Evolutionary conservation across 73 alveolate genomes (phyloP), one percentile per base, ranked within the genome.

Genomic region (Paramecium pentaurelia): DNA sequence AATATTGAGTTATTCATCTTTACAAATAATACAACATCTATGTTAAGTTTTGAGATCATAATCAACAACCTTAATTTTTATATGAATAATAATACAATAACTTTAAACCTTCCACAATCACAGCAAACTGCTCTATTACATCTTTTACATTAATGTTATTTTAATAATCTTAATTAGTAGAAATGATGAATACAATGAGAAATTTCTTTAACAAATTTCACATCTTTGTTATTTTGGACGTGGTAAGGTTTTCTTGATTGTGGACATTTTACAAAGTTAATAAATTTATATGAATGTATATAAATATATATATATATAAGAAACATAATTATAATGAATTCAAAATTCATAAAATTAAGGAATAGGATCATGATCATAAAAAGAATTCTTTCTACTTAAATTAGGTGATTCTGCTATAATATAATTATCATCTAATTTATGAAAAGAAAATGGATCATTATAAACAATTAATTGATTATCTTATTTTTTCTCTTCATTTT

Each of bases 111-210:
- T 40, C 91, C 91, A 47, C 91, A 80, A 44, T 80, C 91, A 44
- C 14, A 28, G 2, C 91, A 80, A 25, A 80, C 75, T 22, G 91
- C 91, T 42, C 91, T 8, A 20, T 45, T 9, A 49, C 91, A 80
- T 42, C 91, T 40, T 80, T 80, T 80, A 80, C 91, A 80, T 36
- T 80, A 80, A 36, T 80, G 91, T 27, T 80, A 80, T 27, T 20
- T 9, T 42, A 45, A 28, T 36, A 80, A 27, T 28, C 91, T 80
- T 25, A 27, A 20, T 11, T 45, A 80, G 6, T 6, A 27, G 38
- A 80, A 22, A 22, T 44, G 16, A 25, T 8, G 27, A 42, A 8
- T 80, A 80, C 91, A 80, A 27, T 18, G 77, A 22, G 58, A 80
- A 80, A 32, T 42, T 32, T 45, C 58, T 80, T 27, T 9, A 14